Evolutionary conservation across 352 stramenopile species (phyloP).

Genomic region (Saprolegnia diclina): DNA sequence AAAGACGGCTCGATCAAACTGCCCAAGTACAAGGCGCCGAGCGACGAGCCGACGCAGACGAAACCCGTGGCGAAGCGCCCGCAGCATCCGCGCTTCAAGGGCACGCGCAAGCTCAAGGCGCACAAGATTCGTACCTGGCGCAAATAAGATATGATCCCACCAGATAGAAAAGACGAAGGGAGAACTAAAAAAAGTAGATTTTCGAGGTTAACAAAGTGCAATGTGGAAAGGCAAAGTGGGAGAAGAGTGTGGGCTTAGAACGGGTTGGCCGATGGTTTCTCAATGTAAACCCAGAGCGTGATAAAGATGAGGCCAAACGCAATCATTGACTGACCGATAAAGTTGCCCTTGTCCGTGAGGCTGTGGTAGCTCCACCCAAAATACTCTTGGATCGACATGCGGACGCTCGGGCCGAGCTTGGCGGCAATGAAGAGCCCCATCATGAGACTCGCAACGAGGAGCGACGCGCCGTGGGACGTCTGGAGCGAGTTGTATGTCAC

Average conservation of each 20-base stretch:
- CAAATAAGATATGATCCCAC: background rate
- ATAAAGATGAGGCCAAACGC: slow-evolving; percentile 79
- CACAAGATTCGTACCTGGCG: slow-evolving; percentile 44
- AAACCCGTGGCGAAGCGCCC: slow-evolving; percentile 19
- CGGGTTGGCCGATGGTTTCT: slow-evolving; percentile 74
- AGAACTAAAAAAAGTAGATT: too few species aligned
- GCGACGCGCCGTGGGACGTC: slow-evolving; percentile 67
- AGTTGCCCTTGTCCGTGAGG: slow-evolving; percentile 83
- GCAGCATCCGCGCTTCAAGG: slow-evolving; percentile 25
- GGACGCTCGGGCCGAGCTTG: slow-evolving; percentile 70
- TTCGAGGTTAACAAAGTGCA: too few species aligned
- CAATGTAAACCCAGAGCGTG: slow-evolving; percentile 74
- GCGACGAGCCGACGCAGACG: background rate
- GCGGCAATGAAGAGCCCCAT: slow-evolving; percentile 73
- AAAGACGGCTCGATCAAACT: slow-evolving; percentile 16
- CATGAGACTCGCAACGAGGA: slow-evolving; percentile 58
- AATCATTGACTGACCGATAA: slow-evolving; percentile 76
- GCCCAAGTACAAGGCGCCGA: slow-evolving; percentile 18
- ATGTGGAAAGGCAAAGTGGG: too few species aligned
- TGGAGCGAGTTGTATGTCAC: slow-evolving; percentile 66
- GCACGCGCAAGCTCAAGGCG: slow-evolving; percentile 53
- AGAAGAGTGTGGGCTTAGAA: background rate
- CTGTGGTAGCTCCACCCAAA: slow-evolving; percentile 86
- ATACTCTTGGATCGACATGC: slow-evolving; percentile 84
- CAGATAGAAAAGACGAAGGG: background rate